Evolutionary conservation across 1,284 basidiomycete species (phyloP).

Genomic region (Cryptococcus hybrid): DNA sequence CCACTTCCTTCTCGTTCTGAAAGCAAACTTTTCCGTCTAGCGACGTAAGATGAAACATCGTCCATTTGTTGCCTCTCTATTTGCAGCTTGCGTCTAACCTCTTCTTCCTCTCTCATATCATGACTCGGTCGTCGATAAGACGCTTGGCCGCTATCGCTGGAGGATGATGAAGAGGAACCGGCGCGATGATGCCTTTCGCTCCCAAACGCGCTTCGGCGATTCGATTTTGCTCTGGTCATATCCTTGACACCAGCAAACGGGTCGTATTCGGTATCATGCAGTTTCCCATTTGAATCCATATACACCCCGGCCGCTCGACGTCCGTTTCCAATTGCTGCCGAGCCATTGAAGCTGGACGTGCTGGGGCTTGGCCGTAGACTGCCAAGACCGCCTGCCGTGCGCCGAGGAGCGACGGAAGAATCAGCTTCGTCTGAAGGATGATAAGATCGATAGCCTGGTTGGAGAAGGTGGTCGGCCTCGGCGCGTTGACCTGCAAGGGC

Average conservation of each 20-base stretch:
- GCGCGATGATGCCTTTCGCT: constrained; percentile 28
- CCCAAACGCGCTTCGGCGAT: constrained; percentile 43
- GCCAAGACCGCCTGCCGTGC: constrained; percentile 27
- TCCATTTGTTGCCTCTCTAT: constrained; percentile 37
- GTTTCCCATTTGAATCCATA: constrained; percentile 41
- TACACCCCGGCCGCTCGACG: constrained; percentile 34
- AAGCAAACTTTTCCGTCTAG: constrained; percentile 40
- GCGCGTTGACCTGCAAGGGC: constrained; percentile 36
- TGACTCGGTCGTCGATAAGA: background rate
- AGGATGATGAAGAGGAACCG: constrained; percentile 13
- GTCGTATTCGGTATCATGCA: constrained; percentile 51
- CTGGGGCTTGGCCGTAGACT: constrained; percentile 15
- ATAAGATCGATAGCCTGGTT: constrained; percentile 30
- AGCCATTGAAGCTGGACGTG: constrained; percentile 20
- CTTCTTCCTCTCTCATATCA: constrained; percentile 26
- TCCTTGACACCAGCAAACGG: constrained; percentile 46
- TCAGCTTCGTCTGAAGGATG: constrained; percentile 15
- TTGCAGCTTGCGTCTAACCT: constrained; percentile 34
- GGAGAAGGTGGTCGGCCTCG: constrained; percentile 45
- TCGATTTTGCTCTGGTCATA: constrained; percentile 39
- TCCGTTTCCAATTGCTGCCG: background rate
- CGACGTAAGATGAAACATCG: constrained; percentile 38
- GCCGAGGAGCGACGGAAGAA: constrained; percentile 17
- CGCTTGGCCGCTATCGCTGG: constrained; percentile 14
- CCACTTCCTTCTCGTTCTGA: constrained; percentile 28